Conservation (phyloP, 2,329 filamentous ascomycete genomes). For the Claviceps capensis region DNA sequence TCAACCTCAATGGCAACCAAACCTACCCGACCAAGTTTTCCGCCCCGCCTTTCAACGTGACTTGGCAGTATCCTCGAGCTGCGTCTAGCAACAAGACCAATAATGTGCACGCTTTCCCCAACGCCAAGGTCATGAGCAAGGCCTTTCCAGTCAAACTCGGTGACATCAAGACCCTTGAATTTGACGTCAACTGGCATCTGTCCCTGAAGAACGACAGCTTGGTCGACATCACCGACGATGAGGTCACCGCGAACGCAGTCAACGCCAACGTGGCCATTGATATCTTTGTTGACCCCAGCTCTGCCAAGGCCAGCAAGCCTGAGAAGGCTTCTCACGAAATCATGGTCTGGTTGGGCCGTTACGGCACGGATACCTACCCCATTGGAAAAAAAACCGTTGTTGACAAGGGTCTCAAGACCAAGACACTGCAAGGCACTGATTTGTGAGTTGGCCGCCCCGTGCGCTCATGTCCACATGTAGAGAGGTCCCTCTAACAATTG, state of each 20-base stretch:
- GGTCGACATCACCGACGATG: slow-evolving; percentile 19
- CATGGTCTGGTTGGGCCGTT: slow-evolving; percentile 42
- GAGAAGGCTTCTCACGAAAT: slow-evolving; percentile 34
- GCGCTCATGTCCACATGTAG: neutral
- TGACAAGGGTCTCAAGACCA: slow-evolving; percentile 17
- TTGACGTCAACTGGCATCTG: slow-evolving; percentile 36
- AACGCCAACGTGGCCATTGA: slow-evolving; percentile 45
- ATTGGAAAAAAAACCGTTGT: slow-evolving; percentile 23
- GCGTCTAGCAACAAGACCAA: slow-evolving; percentile 9
- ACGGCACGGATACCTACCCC: slow-evolving; percentile 32
- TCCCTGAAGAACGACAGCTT: slow-evolving; percentile 27
- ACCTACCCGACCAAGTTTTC: slow-evolving; percentile 32
- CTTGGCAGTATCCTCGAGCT: slow-evolving; percentile 35
- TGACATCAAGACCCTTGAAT: slow-evolving; percentile 23
- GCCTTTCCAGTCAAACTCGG: slow-evolving; percentile 29
- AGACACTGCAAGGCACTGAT: slow-evolving; percentile 24
- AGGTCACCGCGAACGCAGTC: slow-evolving; percentile 22
- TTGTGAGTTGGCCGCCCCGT: slow-evolving; percentile 23
- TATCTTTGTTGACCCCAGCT: slow-evolving; percentile 40
- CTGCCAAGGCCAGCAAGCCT: slow-evolving; percentile 24
- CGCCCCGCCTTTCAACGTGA: slow-evolving; percentile 36
- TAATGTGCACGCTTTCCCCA: slow-evolving; percentile 40
- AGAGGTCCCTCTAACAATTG: neutral
- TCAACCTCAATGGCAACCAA: slow-evolving; percentile 21
- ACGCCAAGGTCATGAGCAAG: slow-evolving; percentile 31